Percentiles rank a stretch among this genome's conserved stretches.
These are phyloP conservation scores for Plasmodiophora brassicae DNA, from an alignment of 208 protist genomes.

Conservation along the genomic window DNA sequence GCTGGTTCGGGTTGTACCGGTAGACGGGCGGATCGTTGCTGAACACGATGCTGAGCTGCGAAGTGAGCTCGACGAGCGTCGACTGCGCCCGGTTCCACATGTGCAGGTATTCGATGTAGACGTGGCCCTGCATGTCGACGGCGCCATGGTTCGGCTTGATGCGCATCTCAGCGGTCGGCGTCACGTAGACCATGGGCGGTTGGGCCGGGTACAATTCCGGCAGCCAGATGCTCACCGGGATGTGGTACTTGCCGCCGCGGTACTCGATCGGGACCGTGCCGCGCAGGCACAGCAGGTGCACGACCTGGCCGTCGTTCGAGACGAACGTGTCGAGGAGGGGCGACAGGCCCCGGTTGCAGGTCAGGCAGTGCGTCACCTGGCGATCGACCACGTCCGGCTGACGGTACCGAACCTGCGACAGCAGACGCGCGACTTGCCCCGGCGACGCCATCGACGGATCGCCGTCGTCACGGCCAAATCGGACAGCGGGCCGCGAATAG, in stretches of 20 bases:
- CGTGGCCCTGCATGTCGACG: background rate
- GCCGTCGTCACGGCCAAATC: too few relatives aligned
- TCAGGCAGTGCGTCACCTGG: too few relatives aligned
- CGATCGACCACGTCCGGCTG: too few relatives aligned
- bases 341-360: background rate
- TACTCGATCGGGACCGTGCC: conserved; percentile 14
- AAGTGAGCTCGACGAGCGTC: background rate
- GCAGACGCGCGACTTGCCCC: too few relatives aligned
- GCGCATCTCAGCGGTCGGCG: background rate
- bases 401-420: too few relatives aligned
- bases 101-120: background rate
- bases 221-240: conserved; percentile 1
- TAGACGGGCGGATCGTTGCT: conserved; percentile 18
- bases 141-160: background rate
- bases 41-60: background rate
- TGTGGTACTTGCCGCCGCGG: conserved; percentile 15
- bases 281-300: background rate
- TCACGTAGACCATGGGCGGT: background rate
- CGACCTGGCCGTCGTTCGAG: background rate
- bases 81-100: background rate
- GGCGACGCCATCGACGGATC: too few relatives aligned
- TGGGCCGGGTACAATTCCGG: background rate
- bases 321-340: background rate
- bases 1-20: background rate
- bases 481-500: too few relatives aligned